Base-by-base conservation (phyloP, 768 basidiomycete genomes). In the Jaapia argillacea region DNA sequence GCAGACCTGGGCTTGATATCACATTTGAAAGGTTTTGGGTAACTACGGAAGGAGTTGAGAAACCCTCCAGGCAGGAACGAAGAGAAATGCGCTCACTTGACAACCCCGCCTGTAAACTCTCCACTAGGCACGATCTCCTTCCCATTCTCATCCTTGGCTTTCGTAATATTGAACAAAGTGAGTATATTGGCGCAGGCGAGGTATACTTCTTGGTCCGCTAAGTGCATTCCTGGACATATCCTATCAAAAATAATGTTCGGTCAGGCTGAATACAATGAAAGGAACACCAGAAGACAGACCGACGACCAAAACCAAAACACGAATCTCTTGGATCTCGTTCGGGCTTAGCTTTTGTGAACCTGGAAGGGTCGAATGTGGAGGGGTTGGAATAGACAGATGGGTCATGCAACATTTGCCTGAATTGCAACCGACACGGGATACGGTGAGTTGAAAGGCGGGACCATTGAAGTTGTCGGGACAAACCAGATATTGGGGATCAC, bases 361-460 rank as follows among this genome's bases (percentile, higher is more conserved):
- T 61, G 48, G 74, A 72, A 16, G 75, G 75, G 21, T 64, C 58
- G 62, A 74, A 74, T 26, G 51, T 51, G 40, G 68, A 65, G 2
- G 74, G 71, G 33, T 70, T 63, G 4, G 69, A 68, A 63, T 73
- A 76, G 36, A 66, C 63, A 18, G 55, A 55, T 20, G 63, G 60
- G 54, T 77, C 75, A 51, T 72, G 72, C 4, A 71, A 14, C 6
- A 55, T 48, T 20, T 41, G 49, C 53, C 53, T 54, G 35, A 13
- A 35, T 12, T 5, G 36, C 6, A 22, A n/a, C n/a, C n/a, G n/a
- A n/a, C n/a, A n/a, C n/a, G n/a, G n/a, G n/a, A n/a, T n/a, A n/a
- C n/a, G n/a, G n/a, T n/a, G n/a, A n/a, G n/a, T n/a, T n/a, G n/a
- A n/a, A n/a, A n/a, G n/a, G n/a, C n/a, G n/a, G n/a, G n/a, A n/a